Conservation (phyloP, 148 eudicot species). For the Vaccinium vitisidaea region DNA sequence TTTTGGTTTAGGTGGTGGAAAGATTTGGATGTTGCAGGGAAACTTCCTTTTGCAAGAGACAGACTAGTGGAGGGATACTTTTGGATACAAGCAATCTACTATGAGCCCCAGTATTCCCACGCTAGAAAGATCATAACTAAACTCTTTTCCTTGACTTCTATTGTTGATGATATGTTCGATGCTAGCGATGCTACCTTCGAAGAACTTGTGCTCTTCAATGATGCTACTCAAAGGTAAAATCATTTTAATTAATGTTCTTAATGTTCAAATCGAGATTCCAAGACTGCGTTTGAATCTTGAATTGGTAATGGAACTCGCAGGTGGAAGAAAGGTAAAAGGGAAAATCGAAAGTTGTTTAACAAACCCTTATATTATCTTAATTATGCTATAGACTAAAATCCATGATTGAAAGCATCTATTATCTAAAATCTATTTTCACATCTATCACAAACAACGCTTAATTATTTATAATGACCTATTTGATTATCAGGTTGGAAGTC, state of each 20-base stretch:
- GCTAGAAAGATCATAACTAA: conserved; percentile 27
- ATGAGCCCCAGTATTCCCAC: conserved; percentile 35
- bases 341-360: too few species aligned
- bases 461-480: too few species aligned
- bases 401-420: too few species aligned
- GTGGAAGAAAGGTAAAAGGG: too few species aligned
- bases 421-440: too few species aligned
- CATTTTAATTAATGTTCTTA: too few species aligned
- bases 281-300: too few species aligned
- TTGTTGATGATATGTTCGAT: conserved; percentile 46
- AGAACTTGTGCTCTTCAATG: conserved; percentile 34
- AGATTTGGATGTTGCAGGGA: conserved; percentile 11
- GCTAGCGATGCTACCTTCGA: conserved; percentile 27
- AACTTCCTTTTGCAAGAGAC: conserved; percentile 35
- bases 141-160: conserved; percentile 15
- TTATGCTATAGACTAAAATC: too few species aligned
- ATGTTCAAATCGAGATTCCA: too few species aligned
- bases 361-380: too few species aligned
- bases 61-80: conserved; percentile 44
- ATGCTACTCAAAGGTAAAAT: conserved; percentile 39
- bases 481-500: conserved; percentile 43
- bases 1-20: conserved; percentile 49
- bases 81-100: conserved; percentile 27
- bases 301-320: too few species aligned
- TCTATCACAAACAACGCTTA: too few species aligned